Evolutionary conservation across 768 basidiomycete genomes (phyloP), one percentile per base, ranked within the genome.

Genomic region (Mycena capillaripes): DNA sequence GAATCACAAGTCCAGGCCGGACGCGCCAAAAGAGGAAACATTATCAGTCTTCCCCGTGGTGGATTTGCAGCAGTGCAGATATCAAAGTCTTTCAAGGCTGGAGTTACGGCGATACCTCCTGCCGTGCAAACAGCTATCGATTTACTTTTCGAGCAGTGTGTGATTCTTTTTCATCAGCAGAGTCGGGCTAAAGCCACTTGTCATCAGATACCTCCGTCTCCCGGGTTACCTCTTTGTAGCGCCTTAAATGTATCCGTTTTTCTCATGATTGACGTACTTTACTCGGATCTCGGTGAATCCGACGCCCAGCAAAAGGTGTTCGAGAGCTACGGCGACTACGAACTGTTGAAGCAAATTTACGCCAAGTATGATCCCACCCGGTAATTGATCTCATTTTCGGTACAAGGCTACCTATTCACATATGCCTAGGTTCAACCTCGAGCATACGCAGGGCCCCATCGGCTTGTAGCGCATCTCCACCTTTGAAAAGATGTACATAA

Each of bases 251-350:
- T 11, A 0, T 36, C 17, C 1, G 2, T 3, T 10, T 14, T 27
- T 21, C n/a, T 4, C 34, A 4, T 5, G 59, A 59, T 34, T 66
- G 38, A 57, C 21, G 2, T 29, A 21, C 7, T 14, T 16, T 17
- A 14, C 9, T 5, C 12, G 68, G 71, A 74, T 36, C 40, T 86
- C 23, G 84, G 82, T 50, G 85, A 87, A 75, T 82, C 81, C 48
- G 85, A 86, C 67, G 78, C 78, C 0, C 60, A 65, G 0, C 86
- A 87, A 66, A 78, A 82, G 27, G 83, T 83, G 1, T 86, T 84
- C 66, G 74, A 79, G n/a, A 84, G 82, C 16, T 87, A 87, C 72
- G 83, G 83, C 4, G 76, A 79, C 16, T 86, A 79, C 56, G 27
- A 53, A 16, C 27, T 53, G 52, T 14, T 53, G 25, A 29, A 53